These are phyloP conservation scores for Aspergillus chevalieri DNA, from an alignment of 2,329 filamentous ascomycete genomes.

Conservation along the genomic window DNA sequence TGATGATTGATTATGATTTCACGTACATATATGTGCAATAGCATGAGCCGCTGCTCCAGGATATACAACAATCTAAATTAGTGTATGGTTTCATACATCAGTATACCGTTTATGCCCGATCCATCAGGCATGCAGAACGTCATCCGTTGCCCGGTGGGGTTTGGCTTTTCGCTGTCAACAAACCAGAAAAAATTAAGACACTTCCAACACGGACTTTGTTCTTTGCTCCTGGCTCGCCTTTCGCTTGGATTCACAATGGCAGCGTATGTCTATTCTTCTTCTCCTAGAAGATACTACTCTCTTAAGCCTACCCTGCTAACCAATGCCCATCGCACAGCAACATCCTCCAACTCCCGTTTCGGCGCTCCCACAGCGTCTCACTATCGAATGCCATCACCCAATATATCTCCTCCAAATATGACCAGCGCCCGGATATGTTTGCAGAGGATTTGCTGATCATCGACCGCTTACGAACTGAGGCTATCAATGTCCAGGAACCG, in stretches of 20 bases:
- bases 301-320: background rate
- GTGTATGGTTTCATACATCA: background rate
- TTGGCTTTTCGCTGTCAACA: constrained; percentile 23
- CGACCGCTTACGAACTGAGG: constrained; percentile 73
- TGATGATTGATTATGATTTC: constrained; percentile 6
- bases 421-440: constrained; percentile 98
- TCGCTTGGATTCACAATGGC: constrained; percentile 22
- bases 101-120: background rate
- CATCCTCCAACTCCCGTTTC: constrained; percentile 74
- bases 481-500: constrained; percentile 81
- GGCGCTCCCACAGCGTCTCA: constrained; percentile 71
- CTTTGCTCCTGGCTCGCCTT: constrained; percentile 8
- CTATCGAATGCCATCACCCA: constrained; percentile 79
- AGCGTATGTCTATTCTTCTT: constrained; percentile 23
- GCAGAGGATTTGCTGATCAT: constrained; percentile 79
- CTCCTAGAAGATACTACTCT: background rate
- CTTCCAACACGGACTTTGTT: constrained; percentile 3
- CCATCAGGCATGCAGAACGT: constrained; percentile 20
- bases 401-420: constrained; percentile 97
- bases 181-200: constrained; percentile 7
- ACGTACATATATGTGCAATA: constrained; percentile 17
- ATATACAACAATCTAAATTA: background rate
- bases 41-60: constrained; percentile 1
- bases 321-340: constrained; percentile 27
- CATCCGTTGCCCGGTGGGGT: constrained; percentile 29